Evolutionary conservation across 768 basidiomycete species (phyloP), one percentile per base, ranked within the genome.

Genomic region (Agaricus sinodeliciosus): DNA sequence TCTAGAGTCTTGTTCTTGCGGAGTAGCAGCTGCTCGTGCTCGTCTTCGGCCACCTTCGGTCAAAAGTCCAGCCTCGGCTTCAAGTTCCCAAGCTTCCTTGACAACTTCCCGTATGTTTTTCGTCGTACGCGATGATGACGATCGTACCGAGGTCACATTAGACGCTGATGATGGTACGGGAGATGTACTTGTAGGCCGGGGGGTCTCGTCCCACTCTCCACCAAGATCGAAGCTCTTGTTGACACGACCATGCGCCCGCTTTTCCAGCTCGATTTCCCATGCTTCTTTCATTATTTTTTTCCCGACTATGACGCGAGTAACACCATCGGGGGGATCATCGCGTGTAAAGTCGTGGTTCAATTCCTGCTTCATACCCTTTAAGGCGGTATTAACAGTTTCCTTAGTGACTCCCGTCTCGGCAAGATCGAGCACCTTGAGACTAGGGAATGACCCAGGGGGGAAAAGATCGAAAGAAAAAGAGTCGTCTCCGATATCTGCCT

Each of bases 11-110:
- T 62, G 56, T 8, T 64, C 65, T 28, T 62, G 63, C 37, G 64
- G 57, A 3, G 64, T 60, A 2, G 75, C 73, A 4, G 70, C 71
- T 0, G 82, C 84, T 54, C 82, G 71, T 18, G 82, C 81, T 16
- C 85, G 76, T 34, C 87, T 71, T 58, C 76, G 79, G 15, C 82
- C 86, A 16, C 86, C 89, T 59, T 90, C 90, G 0, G 87, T 87
- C 27, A 85, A 62, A 44, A 90, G 63, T 0, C 86, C 87, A 55
- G 82, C 82, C 60, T 90, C 87, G 0, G 84, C 85, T 55, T 88
- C 87, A 27, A 86, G 74, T 58, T 90, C 89, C 87, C 87, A 90
- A n/a, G 74, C 63, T 60, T 90, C 89, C 60, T 86, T 89, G 9
- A 72, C 60, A 0, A 75, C 65, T 40, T 71, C 74, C 47, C 67